Conservation (phyloP, 495 filamentous ascomycete genomes). For the Aspergillus incahuasiensis region DNA sequence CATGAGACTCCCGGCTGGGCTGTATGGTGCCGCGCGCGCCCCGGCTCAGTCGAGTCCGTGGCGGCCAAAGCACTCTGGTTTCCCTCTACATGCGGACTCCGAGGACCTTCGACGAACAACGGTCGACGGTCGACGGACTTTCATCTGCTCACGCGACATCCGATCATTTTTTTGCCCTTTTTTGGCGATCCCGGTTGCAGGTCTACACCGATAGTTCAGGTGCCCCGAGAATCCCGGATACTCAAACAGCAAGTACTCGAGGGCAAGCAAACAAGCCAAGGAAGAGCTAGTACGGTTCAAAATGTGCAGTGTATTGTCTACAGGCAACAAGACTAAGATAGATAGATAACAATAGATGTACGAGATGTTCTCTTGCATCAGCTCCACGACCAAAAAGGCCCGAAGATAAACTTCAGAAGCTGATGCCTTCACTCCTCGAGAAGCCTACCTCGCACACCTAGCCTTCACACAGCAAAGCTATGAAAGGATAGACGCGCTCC, state of each 20-base stretch:
- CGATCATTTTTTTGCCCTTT: background rate
- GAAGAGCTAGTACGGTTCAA: no score
- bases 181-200: background rate
- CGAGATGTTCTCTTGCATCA: constrained; percentile 71
- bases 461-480: constrained; percentile 19
- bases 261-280: background rate
- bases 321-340: background rate
- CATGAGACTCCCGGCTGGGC: constrained; percentile 6
- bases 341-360: constrained; percentile 33
- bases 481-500: constrained; percentile 18
- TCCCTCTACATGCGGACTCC: background rate
- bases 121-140: background rate
- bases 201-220: background rate
- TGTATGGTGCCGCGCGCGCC: background rate
- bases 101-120: background rate
- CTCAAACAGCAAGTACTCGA: background rate
- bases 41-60: background rate
- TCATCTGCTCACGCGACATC: constrained; percentile 1
- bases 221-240: background rate
- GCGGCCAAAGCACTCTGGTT: background rate
- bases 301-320: background rate
- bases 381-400: constrained; percentile 48
- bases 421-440: constrained; percentile 64
- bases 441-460: constrained; percentile 20
- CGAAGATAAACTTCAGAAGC: constrained; percentile 38